Base-by-base conservation (phyloP, 1,139 yeast species). In the Kodamaea derodonti region DNA sequence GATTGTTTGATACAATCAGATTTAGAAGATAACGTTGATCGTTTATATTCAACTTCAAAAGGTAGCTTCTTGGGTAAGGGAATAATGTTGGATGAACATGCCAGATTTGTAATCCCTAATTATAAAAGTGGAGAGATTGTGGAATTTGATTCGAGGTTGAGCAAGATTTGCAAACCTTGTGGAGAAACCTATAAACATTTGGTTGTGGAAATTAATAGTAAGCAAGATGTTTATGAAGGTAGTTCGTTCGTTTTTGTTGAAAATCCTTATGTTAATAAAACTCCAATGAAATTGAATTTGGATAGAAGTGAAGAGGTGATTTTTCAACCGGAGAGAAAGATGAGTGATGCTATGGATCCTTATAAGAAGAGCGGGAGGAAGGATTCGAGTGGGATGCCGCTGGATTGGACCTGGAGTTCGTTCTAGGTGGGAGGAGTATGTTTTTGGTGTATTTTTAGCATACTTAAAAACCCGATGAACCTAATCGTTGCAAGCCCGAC, bases 321-420 rank as follows among this genome's bases (percentile, higher is more conserved):
- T 10, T 9, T 16, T 14, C 24, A 28, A 3, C 31, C 31, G 17
- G 32, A 24, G 3, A 14, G 36, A 18, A 33, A 24, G 17, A 20
- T 28, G 28, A 35, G 37, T 17, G 38, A 34, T 23, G 32, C 31
- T 6, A 30, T 32, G 36, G 38, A 37, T 29, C 32, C 32, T 12
- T 33, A 36, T 20, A 20, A 23, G 24, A 33, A 34, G 12, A 29
- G 30, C 22, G 24, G 30, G 7, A 16, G 38, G 17, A 33, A 31
- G 27, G 38, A 35, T 23, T 27, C 32, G 11, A 8, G 18, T 22
- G 60, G 54, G 12, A 60, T 60, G 9, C 65, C 67, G 1, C 49
- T 54, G 18, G 74, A 68, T 46, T 69, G 75, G 75, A 62, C 61
- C 22, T 69, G 75, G 74, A 66, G 72, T 45, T 65, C 72, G 3